These are phyloP conservation scores for Tylopilus sp. DNA, from an alignment of 1,284 basidiomycete genomes.

Conservation along the genomic window DNA sequence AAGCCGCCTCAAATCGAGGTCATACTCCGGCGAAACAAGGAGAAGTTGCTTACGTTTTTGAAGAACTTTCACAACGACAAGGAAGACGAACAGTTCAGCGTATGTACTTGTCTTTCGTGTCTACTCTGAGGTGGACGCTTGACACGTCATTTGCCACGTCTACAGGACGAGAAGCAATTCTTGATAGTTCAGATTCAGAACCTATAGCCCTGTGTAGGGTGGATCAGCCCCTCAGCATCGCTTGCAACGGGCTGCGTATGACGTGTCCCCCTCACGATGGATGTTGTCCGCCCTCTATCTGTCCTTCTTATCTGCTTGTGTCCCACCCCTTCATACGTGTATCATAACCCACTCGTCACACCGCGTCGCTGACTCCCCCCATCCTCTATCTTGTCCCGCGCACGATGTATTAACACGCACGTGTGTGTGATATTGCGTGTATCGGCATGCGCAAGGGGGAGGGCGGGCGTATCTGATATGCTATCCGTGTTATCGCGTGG, in stretches of 20 bases:
- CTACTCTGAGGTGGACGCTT: not conserved
- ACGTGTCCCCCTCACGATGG: no score
- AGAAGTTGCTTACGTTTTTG: constrained; percentile 86
- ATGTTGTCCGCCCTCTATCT: not conserved
- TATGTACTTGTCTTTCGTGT: constrained; percentile 32
- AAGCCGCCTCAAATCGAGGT: constrained; percentile 92
- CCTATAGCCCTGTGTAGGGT: constrained; percentile 41
- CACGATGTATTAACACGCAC: not conserved
- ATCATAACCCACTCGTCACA: constrained; percentile 9
- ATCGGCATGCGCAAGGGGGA: no score
- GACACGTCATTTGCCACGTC: not conserved
- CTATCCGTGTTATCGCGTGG: not conserved
- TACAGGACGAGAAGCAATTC: constrained; percentile 92
- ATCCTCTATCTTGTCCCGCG: not conserved
- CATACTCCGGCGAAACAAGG: constrained; percentile 90
- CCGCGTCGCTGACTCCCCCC: not conserved
- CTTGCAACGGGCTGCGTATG: no score
- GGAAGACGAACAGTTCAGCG: constrained; percentile 96
- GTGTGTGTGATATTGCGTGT: not conserved
- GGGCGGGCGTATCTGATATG: not conserved
- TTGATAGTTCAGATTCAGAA: constrained; percentile 85
- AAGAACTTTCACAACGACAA: constrained; percentile 97
- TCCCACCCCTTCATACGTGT: not conserved
- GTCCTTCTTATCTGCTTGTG: constrained; percentile 12
- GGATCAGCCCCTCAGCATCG: not conserved